A percentile compares a stretch with the other conserved stretches of the same genome.
Evolutionary conservation across 441 rosid genomes (phyloP).

Genomic region (Dalechampia spathulata): DNA sequence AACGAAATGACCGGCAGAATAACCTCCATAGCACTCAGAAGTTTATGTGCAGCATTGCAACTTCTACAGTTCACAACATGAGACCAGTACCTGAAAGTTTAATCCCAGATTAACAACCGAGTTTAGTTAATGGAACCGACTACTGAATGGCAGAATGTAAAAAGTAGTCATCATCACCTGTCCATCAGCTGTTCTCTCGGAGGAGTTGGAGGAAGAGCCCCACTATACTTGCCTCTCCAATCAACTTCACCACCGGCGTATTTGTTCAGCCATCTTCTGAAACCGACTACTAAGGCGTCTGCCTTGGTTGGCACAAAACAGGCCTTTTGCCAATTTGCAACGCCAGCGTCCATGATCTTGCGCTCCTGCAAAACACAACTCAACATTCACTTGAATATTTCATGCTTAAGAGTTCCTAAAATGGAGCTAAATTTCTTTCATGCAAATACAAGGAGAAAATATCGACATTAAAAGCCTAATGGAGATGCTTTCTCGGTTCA

Average conservation of each 20-base stretch:
- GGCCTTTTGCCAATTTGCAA: conserved; percentile 73
- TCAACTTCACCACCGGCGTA: conserved; percentile 54
- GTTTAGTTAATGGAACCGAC: not conserved
- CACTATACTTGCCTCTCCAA: conserved; percentile 68
- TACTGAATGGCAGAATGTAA: not conserved
- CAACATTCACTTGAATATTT: too few relatives aligned
- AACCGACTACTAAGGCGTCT: conserved; percentile 69
- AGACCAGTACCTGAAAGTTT: conserved; percentile 60
- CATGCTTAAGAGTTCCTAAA: too few relatives aligned
- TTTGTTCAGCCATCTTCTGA: conserved; percentile 79
- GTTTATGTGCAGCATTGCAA: conserved; percentile 57
- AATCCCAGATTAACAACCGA: not conserved
- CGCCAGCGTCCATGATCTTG: conserved; percentile 60
- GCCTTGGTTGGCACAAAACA: conserved; percentile 83
- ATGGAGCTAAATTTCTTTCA: too few relatives aligned
- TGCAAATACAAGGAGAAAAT: too few relatives aligned
- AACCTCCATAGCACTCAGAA: conserved; percentile 53
- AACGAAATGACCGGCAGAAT: conserved; percentile 50
- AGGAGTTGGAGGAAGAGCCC: conserved; percentile 67
- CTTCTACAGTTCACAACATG: conserved; percentile 84
- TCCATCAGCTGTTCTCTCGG: conserved; percentile 78
- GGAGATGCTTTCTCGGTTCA: too few relatives aligned
- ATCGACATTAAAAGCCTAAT: too few relatives aligned
- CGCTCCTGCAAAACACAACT: conserved; percentile 75
- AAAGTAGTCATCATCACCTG: conserved; percentile 34